A percentile compares a stretch with the other conserved stretches of the same genome.
phyloP scores from a whole-genome alignment of 257 asterid genomes.

The Echites panduratus region DNA sequence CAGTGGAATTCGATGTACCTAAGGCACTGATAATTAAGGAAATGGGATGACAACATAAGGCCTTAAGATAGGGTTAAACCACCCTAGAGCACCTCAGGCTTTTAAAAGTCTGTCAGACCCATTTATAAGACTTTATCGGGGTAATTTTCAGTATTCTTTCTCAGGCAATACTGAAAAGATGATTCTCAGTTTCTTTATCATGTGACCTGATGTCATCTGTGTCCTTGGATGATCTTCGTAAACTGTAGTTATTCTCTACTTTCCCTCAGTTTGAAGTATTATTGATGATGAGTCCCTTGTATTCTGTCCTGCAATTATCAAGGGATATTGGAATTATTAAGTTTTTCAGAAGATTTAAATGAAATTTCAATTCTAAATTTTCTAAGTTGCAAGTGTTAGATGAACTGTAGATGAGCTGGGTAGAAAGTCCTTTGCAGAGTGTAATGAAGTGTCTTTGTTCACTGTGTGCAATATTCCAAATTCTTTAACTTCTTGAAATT shows the following conservation, averaged over 20 bases:
- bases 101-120: conserved; percentile 5
- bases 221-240: conserved; percentile 6
- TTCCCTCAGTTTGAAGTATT: background rate
- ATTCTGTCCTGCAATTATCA: background rate
- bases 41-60: background rate
- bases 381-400: background rate
- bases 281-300: background rate
- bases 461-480: background rate
- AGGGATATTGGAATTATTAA: background rate
- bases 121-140: background rate
- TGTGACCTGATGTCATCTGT: conserved; percentile 11
- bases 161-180: conserved; percentile 4
- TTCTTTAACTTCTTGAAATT: background rate
- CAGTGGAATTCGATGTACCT: background rate
- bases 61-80: conserved; percentile 2
- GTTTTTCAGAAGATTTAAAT: background rate
- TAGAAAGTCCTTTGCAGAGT: conserved; percentile 4
- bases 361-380: background rate
- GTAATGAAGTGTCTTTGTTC: background rate
- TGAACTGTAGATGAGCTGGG: background rate
- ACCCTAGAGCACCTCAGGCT: background rate
- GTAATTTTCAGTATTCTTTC: conserved; percentile 3
- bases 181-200: conserved; percentile 7
- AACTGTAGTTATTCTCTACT: conserved; percentile 8
- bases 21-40: background rate